Evolutionary conservation across 2,329 filamentous ascomycete species (phyloP), one percentile per base, ranked within the genome.

Genomic region (Grosmannia huntii): DNA sequence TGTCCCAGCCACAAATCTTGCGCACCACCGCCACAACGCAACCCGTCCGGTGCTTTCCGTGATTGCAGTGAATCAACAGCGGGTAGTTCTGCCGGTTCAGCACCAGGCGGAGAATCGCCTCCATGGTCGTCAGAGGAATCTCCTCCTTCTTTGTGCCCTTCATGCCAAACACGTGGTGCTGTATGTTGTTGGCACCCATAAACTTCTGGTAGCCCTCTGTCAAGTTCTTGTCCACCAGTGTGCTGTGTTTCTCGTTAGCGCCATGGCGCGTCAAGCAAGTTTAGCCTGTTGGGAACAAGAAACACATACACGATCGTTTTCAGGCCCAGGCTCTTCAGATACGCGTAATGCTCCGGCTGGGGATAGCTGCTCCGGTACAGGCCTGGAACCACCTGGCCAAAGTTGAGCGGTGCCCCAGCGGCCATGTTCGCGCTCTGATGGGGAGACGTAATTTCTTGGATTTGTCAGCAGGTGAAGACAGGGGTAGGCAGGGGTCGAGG

Each of bases 31-130:
- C 91, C 54, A 91, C 80, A n/a, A 94, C 86, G 67, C 90, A 96
- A 25, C 91, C 91, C 21, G 91, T 96, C 59, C 91, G 86, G 68
- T 96, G 91, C 79, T 85, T 94, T 68, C 91, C 91, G 65, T 95
- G 91, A 68, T 96, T 96, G 78, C 91, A 96, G 70, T 96, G 91
- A 53, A 96, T 80, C 46, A 96, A 77, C 12, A 96, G 71, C 0
- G 91, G 91, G 63, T 94, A 84, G 62, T 95, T 90, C 38, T 76
- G 72, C 54, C 79, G 79, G 66, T 95, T 81, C 57, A 92, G 76
- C 48, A 92, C 79, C 49, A 92, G 73, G 14, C 80, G 75, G 27
- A 95, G 76, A 52, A 92, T 89, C 9, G 81, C 74, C 61, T 80
- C 78, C 78, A 96, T 89, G 28, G 84, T 82, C 51, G 76, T 70